These are phyloP conservation scores for Backusella tuberculispora DNA, from an alignment of 192 early-diverging fungal species.

Conservation along the genomic window DNA sequence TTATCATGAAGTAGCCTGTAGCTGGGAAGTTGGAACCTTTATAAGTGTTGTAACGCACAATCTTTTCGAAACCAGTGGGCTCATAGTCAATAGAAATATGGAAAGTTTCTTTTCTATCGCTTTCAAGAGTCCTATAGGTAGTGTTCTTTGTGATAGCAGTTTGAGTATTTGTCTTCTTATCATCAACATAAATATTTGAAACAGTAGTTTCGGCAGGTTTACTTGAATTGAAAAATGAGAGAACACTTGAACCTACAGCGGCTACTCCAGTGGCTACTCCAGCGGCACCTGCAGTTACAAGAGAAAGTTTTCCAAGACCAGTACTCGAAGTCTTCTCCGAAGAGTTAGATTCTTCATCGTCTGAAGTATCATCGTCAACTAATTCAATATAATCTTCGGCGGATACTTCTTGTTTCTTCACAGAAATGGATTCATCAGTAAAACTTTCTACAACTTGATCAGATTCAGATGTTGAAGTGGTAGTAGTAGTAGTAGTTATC, in stretches of 20 bases:
- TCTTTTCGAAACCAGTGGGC: conserved; percentile 32
- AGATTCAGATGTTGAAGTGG: neutral
- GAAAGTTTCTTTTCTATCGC: conserved; percentile 14
- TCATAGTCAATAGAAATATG: conserved; percentile 16
- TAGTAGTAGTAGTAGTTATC: neutral
- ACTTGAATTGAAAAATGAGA: neutral
- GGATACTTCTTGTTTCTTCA: neutral
- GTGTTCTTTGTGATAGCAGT: neutral
- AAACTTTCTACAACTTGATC: neutral
- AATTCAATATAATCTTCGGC: neutral
- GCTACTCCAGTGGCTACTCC: neutral
- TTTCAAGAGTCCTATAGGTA: neutral
- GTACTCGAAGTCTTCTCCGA: neutral
- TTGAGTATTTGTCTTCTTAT: neutral
- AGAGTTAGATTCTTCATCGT: neutral
- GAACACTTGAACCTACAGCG: neutral
- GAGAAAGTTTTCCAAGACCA: neutral
- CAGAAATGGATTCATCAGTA: neutral
- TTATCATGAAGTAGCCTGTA: conserved; percentile 35
- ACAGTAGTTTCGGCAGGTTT: neutral
- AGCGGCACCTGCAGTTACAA: neutral
- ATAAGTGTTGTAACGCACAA: conserved; percentile 23
- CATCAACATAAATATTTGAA: neutral
- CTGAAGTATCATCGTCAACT: neutral
- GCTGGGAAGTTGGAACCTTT: conserved; percentile 22